Evolutionary conservation across 192 early-diverging fungal genomes (phyloP).

Genomic region (Backusella sp.): DNA sequence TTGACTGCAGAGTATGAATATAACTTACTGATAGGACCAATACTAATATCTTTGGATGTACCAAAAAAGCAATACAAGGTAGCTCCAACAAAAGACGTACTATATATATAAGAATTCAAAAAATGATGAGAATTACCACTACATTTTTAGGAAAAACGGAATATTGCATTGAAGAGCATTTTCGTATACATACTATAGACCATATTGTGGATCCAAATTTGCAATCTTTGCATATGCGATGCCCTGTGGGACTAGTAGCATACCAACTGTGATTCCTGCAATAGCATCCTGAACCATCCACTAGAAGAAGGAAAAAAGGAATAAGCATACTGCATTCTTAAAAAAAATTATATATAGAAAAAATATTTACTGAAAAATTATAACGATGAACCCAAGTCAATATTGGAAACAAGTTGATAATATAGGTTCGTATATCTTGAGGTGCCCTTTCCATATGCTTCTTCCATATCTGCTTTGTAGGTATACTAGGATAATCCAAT

Average conservation of each 20-base stretch:
- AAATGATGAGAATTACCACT: background rate
- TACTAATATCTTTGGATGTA: constrained; percentile 72
- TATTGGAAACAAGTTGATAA: constrained; percentile 31
- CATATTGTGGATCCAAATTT: constrained; percentile 67
- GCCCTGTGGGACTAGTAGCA: constrained; percentile 72
- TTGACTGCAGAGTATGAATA: background rate
- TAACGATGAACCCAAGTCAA: constrained; percentile 32
- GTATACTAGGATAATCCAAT: constrained; percentile 1
- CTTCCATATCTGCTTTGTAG: constrained; percentile 2
- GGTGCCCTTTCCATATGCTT: background rate
- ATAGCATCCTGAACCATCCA: constrained; percentile 69
- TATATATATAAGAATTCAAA: constrained; percentile 26
- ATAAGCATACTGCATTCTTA: background rate
- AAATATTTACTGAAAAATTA: constrained; percentile 14
- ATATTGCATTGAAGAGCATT: background rate
- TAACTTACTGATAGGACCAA: constrained; percentile 44
- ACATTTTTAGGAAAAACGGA: background rate
- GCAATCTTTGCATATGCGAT: constrained; percentile 80
- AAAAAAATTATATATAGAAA: background rate
- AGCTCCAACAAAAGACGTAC: constrained; percentile 61
- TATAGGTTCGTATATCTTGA: constrained; percentile 9
- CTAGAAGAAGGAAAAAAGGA: background rate
- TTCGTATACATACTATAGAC: constrained; percentile 54
- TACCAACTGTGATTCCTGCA: constrained; percentile 73
- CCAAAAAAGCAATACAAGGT: constrained; percentile 69